Evolutionary conservation across 2,329 filamentous ascomycete species (phyloP).

Genomic region (Cordyceps cateniannulata): DNA sequence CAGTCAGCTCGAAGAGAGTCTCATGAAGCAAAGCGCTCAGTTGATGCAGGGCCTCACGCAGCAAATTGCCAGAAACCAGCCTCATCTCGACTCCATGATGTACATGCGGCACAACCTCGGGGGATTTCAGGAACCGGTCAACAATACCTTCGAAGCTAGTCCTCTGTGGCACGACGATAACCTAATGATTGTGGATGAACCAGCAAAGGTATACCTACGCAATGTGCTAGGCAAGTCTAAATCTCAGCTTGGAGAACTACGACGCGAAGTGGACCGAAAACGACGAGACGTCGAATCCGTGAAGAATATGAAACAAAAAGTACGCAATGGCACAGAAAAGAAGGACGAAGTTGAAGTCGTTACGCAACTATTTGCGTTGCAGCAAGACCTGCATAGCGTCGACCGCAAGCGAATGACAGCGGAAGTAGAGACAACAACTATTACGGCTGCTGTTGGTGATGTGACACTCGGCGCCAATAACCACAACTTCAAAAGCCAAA

Average conservation of each 20-base stretch:
- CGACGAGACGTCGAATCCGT: slow-evolving; percentile 74
- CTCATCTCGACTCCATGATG: slow-evolving; percentile 93
- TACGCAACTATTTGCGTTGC: slow-evolving; percentile 71
- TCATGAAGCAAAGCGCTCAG: slow-evolving; percentile 65
- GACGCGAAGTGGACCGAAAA: slow-evolving; percentile 80
- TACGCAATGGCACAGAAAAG: slow-evolving; percentile 79
- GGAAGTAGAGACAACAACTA: slow-evolving; percentile 88
- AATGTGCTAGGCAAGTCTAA: slow-evolving; percentile 93
- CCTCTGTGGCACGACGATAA: slow-evolving; percentile 96
- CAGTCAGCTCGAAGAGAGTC: slow-evolving; percentile 70
- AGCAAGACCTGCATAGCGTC: slow-evolving; percentile 77
- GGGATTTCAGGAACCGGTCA: slow-evolving; percentile 73
- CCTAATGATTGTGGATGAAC: slow-evolving; percentile 76
- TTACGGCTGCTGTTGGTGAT: slow-evolving; percentile 86
- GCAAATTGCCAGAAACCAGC: slow-evolving; percentile 83
- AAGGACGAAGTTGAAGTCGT: slow-evolving; percentile 84
- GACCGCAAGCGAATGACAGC: slow-evolving; percentile 80
- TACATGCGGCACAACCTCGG: slow-evolving; percentile 88
- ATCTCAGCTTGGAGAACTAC: slow-evolving; percentile 69
- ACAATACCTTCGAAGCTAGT: slow-evolving; percentile 87
- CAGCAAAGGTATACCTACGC: slow-evolving; percentile 81
- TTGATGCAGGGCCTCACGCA: slow-evolving; percentile 65
- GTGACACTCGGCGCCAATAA: slow-evolving; percentile 87
- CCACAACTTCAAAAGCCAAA: slow-evolving; percentile 98
- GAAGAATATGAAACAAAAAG: slow-evolving; percentile 65